A percentile compares a stretch with the other conserved stretches of the same genome.
Evolutionary conservation across 2,329 filamentous ascomycete species (phyloP).

Genomic region (Aspergillus ruber): DNA sequence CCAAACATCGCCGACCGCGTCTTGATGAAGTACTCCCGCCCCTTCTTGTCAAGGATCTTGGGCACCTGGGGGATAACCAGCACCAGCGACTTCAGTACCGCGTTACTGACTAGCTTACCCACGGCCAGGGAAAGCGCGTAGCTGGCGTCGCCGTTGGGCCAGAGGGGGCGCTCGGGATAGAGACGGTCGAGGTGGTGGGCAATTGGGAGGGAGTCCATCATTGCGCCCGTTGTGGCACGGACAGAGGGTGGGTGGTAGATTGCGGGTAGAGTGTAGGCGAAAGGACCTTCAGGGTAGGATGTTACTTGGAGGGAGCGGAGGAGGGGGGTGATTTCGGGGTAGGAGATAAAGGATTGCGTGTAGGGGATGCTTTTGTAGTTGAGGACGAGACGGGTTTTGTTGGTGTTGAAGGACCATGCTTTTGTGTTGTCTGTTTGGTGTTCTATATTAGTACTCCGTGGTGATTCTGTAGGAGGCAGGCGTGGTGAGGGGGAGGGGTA

Average conservation of each 20-base stretch:
- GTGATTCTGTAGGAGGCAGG: not conserved
- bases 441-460: not conserved
- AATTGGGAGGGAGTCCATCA: slow-evolving; percentile 31
- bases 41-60: slow-evolving; percentile 21
- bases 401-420: slow-evolving; percentile 25
- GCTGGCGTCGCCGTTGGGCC: slow-evolving; percentile 29
- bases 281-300: slow-evolving; percentile 9
- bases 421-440: slow-evolving; percentile 16
- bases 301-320: slow-evolving; percentile 17
- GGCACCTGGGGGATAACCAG: slow-evolving; percentile 20
- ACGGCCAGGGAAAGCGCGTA: slow-evolving; percentile 23
- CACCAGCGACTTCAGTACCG: not conserved
- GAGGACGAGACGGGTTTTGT: slow-evolving; percentile 17
- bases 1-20: slow-evolving; percentile 22
- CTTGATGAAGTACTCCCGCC: slow-evolving; percentile 23
- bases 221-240: slow-evolving; percentile 17
- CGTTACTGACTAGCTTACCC: slow-evolving; percentile 6
- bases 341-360: slow-evolving; percentile 21
- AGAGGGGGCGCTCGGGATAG: slow-evolving; percentile 24
- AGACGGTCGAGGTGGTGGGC: slow-evolving; percentile 24
- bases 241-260: slow-evolving; percentile 21
- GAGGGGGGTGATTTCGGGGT: slow-evolving; percentile 23
- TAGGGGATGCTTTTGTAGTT: slow-evolving; percentile 23
- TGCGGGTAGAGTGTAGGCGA: slow-evolving; percentile 27
- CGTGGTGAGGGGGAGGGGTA: slow-evolving; percentile 6